Evolutionary conservation across 2,329 filamentous ascomycete genomes (phyloP), one percentile per base, ranked within the genome.

Genomic region (Calonectria henricotiae): DNA sequence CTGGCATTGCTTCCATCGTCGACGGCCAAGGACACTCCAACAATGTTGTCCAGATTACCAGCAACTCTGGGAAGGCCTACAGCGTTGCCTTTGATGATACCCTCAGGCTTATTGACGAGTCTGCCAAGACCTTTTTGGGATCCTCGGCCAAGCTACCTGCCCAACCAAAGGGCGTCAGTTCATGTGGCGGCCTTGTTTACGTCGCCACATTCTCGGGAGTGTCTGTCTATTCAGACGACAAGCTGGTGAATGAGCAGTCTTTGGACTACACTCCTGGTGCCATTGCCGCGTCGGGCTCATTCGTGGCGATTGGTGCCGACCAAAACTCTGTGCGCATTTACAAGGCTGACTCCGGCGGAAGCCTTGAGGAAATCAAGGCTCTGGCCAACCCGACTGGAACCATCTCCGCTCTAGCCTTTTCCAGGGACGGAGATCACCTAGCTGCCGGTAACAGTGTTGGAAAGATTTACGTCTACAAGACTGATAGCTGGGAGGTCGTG

Each of bases 31-130:
- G 89, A 4, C 96, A 98, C 82, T 93, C 93, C 8, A 97, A 96
- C 81, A 95, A 97, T 81, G 90, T 98, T 62, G 90, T 91, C 4
- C 93, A 93, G 62, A 92, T 99, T 73, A 86, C 92, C 3, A 85
- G 90, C 0, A 85, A 85, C 8, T 80, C 86, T 2, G 89, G 90
- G 39, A 88, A 90, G 74, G 89, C 94, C n/a, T 95, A 94, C 84
- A 96, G 92, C 78, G 93, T 96, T 64, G 95, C 92, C 73, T 99
- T 96, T 96, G 96, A 99, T 79, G 96, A 99, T 81, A 94, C 92
- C 1, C 86, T 98, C 41, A 92, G 95, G 72, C 92, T 89, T 49
- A 88, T 97, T 41, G 95, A 97, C 74, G 88, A 92, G 69, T 88
- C 90, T 0, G 90, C 92, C 63, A 92, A 90, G 77, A 93, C 91